Base-by-base conservation (phyloP, 169 alveolate species). In the Babesia gibsoni region DNA sequence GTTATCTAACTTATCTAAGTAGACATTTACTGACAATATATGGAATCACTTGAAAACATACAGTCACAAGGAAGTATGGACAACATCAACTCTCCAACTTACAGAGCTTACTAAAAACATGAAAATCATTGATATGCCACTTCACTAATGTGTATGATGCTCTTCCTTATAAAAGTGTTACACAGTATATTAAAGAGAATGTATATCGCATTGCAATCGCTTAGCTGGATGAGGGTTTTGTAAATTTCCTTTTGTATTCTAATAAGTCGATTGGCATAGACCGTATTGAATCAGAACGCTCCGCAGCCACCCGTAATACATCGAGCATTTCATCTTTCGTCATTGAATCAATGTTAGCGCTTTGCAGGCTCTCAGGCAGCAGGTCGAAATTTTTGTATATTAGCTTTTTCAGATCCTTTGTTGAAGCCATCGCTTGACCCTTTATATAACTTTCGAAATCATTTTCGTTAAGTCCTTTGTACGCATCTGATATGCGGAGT, bases 291-390 rank as follows among this genome's bases (percentile, higher is more conserved):
- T 63, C 61, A 30, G 82, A 33, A 29, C 86, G 4, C 39, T 77
- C 86, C 0, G 81, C 86, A 3, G 80, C 81, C 36, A 68, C 52
- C 30, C 64, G 18, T 25, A 79, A 46, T 32, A 79, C 67, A 52
- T 69, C 83, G 4, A 79, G 66, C 59, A 79, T 52, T 33, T 65
- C 77, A 33, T 79, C 83, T 37, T 72, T 65, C 37, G 42, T 36
- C 79, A 79, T 59, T 39, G 65, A 25, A 35, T 65, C 79, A 20
- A 79, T 56, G 32, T 69, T 64, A 14, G 74, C 73, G 27, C 65
- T 52, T 52, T 69, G 54, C 70, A 61, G 27, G 33, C 88, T 79
- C 41, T 82, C 84, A 27, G 77, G 85, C 59, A 82, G 52, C 37
- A 66, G 30, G 61, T 75, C 73, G 59, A 56, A 67, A 70, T 77